These are phyloP conservation scores for Yamadazyma atmosphaerica DNA, from an alignment of 1,139 yeast genomes.

Conservation along the genomic window DNA sequence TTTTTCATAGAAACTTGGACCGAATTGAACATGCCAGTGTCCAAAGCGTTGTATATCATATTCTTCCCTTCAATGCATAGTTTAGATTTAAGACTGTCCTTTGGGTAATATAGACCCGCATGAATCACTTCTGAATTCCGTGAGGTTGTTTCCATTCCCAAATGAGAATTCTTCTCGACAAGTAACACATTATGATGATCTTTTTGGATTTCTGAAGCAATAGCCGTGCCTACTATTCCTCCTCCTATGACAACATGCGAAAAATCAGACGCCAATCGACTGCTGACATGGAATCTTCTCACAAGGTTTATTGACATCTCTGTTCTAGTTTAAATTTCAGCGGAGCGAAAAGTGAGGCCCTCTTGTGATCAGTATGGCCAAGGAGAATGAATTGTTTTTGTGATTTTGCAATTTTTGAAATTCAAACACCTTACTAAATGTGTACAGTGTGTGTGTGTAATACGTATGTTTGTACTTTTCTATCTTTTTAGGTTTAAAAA, in stretches of 20 bases:
- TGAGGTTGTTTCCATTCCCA: slow-evolving; percentile 82
- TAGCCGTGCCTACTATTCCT: slow-evolving; percentile 83
- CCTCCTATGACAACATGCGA: slow-evolving; percentile 86
- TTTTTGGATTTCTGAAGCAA: slow-evolving; percentile 66
- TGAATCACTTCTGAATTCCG: slow-evolving; percentile 91
- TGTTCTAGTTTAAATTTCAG: not conserved
- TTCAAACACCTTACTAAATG: too few relatives aligned
- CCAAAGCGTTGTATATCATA: slow-evolving; percentile 53
- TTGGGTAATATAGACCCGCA: slow-evolving; percentile 85
- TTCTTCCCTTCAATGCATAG: slow-evolving; percentile 76
- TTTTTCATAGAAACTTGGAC: slow-evolving; percentile 49
- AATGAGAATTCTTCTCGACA: slow-evolving; percentile 61
- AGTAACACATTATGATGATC: slow-evolving; percentile 52
- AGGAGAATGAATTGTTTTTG: too few relatives aligned
- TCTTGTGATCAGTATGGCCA: too few relatives aligned
- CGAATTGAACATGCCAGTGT: slow-evolving; percentile 36
- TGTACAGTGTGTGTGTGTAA: too few relatives aligned
- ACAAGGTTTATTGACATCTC: not conserved
- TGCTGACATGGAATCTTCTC: slow-evolving; percentile 6
- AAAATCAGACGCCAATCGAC: slow-evolving; percentile 44
- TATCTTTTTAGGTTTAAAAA: too few relatives aligned
- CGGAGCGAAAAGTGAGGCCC: not conserved
- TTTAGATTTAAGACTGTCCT: slow-evolving; percentile 61
- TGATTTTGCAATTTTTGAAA: too few relatives aligned
- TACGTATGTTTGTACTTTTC: not conserved